Evolutionary conservation across 768 basidiomycete species (phyloP).

Genomic region (Mycena olivaceomarginata): DNA sequence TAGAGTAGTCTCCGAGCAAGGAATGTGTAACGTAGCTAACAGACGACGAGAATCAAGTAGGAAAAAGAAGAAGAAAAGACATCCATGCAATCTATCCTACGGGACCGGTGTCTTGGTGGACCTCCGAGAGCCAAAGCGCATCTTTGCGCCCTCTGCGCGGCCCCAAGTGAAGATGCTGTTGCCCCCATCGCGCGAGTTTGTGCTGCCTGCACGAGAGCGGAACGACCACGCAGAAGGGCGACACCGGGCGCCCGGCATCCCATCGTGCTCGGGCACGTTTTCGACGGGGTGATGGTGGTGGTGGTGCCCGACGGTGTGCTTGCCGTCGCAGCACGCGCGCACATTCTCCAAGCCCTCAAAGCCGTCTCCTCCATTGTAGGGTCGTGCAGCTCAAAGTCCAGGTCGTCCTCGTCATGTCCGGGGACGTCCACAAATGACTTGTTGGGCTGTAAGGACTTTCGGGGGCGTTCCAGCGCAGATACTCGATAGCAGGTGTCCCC

Average conservation of each 20-base stretch:
- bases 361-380: slow-evolving; percentile 82
- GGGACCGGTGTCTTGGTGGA: slow-evolving; percentile 64
- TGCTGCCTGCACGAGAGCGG: slow-evolving; percentile 86
- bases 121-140: slow-evolving; percentile 85
- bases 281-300: slow-evolving; percentile 51
- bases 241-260: slow-evolving; percentile 73
- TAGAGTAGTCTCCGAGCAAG: slow-evolving; percentile 40
- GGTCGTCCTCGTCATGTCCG: slow-evolving; percentile 73
- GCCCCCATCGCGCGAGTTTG: slow-evolving; percentile 80
- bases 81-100: slow-evolving; percentile 35
- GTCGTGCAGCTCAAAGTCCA: slow-evolving; percentile 91
- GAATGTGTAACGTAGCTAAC: slow-evolving; percentile 34
- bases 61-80: slow-evolving; percentile 9
- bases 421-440: slow-evolving; percentile 78
- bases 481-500: slow-evolving; percentile 95
- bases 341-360: slow-evolving; percentile 98
- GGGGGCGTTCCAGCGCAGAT: slow-evolving; percentile 85
- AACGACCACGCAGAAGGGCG: slow-evolving; percentile 90
- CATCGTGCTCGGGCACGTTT: slow-evolving; percentile 62
- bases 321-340: slow-evolving; percentile 91
- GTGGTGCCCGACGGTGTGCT: slow-evolving; percentile 87
- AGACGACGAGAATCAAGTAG: slow-evolving; percentile 1
- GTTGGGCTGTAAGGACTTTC: slow-evolving; percentile 87
- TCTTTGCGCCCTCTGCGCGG: slow-evolving; percentile 76
- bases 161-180: slow-evolving; percentile 82